Evolutionary conservation across 2,329 filamentous ascomycete genomes (phyloP).

Genomic region (Trichoderma guizhouense): DNA sequence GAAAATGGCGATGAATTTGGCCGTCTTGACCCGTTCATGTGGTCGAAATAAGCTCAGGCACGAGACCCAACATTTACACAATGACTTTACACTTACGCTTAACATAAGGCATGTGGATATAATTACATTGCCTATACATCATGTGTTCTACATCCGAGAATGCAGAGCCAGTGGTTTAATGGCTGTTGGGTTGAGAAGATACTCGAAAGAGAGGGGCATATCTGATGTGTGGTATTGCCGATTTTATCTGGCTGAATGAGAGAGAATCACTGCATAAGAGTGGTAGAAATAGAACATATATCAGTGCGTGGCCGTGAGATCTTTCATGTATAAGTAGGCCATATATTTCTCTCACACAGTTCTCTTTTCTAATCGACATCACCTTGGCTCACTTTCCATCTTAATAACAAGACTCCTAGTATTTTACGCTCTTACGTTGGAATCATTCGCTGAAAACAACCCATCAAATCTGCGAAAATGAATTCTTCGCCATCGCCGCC

Average conservation of each 20-base stretch:
- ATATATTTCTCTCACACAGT: background rate
- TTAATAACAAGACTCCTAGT: background rate
- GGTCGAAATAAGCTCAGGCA: background rate
- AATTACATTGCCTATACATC: no score
- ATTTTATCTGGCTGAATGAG: background rate
- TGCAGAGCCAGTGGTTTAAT: background rate
- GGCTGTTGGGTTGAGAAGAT: background rate
- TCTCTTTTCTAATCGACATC: no score
- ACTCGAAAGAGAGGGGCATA: background rate
- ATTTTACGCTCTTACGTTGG: background rate
- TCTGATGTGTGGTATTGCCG: no score
- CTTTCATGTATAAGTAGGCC: background rate
- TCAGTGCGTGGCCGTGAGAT: background rate
- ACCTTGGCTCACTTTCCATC: background rate
- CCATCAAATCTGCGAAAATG: conserved; percentile 14
- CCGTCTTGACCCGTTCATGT: background rate
- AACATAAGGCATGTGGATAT: background rate
- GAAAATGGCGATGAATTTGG: background rate
- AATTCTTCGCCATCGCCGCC: conserved; percentile 21
- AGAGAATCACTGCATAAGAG: background rate
- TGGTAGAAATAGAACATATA: background rate
- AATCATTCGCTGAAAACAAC: background rate
- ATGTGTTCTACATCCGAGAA: background rate
- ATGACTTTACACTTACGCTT: no score
- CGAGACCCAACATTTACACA: background rate